phyloP scores from a whole-genome alignment of 495 filamentous ascomycete species.

The Neurospora discreta region DNA sequence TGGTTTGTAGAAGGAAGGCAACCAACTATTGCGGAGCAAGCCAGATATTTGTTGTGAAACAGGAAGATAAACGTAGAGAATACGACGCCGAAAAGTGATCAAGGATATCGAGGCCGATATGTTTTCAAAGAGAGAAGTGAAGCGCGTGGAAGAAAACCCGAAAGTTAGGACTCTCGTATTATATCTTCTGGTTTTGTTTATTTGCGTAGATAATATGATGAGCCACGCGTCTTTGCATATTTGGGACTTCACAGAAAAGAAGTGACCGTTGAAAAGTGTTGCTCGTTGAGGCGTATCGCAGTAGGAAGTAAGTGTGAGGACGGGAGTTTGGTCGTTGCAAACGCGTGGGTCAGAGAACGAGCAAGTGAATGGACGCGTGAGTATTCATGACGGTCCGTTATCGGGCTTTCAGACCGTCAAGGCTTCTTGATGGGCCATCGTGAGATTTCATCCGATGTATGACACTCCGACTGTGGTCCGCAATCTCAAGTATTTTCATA shows the following conservation, averaged over 20 bases:
- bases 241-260: neutral
- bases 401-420: neutral
- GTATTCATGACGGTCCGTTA: neutral
- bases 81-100: neutral
- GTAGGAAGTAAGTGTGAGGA: neutral
- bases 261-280: neutral
- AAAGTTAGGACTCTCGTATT: neutral
- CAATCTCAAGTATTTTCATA: neutral
- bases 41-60: neutral
- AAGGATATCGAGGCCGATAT: neutral
- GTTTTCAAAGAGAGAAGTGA: neutral
- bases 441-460: neutral
- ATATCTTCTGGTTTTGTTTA: neutral
- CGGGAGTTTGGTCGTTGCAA: neutral
- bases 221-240: neutral
- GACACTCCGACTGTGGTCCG: neutral
- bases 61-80: neutral
- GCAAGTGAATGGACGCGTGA: neutral
- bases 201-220: neutral
- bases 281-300: neutral
- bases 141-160: neutral
- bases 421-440: neutral
- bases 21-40: neutral
- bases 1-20: neutral
- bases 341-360: neutral